These are phyloP conservation scores for Spathaspora passalidarum DNA, from an alignment of 805 yeast species.

Conservation along the genomic window DNA sequence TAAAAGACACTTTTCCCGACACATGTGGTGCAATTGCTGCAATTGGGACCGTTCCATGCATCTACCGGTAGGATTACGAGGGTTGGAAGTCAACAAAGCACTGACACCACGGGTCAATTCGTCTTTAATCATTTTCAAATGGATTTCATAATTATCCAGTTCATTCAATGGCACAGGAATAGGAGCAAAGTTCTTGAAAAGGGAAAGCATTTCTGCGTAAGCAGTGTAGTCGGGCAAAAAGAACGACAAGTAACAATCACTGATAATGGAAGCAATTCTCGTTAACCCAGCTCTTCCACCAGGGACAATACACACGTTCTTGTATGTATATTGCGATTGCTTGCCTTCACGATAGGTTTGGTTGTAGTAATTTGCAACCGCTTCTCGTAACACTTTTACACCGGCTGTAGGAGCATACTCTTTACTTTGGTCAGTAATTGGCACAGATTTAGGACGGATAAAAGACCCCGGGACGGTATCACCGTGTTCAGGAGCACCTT, in stretches of 20 bases:
- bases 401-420: conserved; percentile 65
- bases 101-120: conserved; percentile 57
- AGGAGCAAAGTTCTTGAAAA: conserved; percentile 61
- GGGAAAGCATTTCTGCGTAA: conserved; percentile 61
- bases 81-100: conserved; percentile 57
- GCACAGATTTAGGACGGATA: conserved; percentile 47
- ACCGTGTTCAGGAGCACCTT: conserved; percentile 65
- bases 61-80: conserved; percentile 62
- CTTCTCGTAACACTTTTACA: conserved; percentile 49
- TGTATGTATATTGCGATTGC: conserved; percentile 53
- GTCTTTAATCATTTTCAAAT: conserved; percentile 47
- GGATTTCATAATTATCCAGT: conserved; percentile 54
- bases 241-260: conserved; percentile 57
- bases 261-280: conserved; percentile 57
- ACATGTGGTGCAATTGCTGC: conserved; percentile 47
- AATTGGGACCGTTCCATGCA: conserved; percentile 48
- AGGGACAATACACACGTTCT: conserved; percentile 61
- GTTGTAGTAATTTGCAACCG: conserved; percentile 57
- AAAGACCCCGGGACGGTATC: conserved; percentile 57
- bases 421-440: conserved; percentile 45
- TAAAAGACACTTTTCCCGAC: conserved; percentile 51
- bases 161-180: conserved; percentile 61
- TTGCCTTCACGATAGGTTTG: conserved; percentile 49
- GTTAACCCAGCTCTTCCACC: conserved; percentile 65
- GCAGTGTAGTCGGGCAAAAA: conserved; percentile 65